phyloP scores from a whole-genome alignment of 441 rosid genomes.

The Kokia cookei region DNA sequence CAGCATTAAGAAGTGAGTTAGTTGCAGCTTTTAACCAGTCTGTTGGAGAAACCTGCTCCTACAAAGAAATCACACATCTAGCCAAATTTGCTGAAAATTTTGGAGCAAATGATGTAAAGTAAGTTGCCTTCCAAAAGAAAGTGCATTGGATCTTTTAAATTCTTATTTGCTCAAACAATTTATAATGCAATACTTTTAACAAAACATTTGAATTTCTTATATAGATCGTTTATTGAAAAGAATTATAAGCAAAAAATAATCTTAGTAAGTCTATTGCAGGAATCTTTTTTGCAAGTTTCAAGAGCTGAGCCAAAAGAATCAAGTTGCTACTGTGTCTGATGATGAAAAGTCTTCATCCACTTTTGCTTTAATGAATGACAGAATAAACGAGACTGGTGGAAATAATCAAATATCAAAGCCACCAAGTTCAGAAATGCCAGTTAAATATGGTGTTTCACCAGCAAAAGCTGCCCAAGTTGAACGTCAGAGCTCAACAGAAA shows the following conservation, averaged over 20 bases:
- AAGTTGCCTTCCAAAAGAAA: slow-evolving; percentile 26
- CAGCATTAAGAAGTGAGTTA: slow-evolving; percentile 46
- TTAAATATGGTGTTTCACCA: slow-evolving; percentile 61
- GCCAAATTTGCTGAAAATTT: slow-evolving; percentile 40
- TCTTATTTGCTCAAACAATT: slow-evolving; percentile 5
- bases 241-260: neutral
- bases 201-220: neutral
- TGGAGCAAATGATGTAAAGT: slow-evolving; percentile 51
- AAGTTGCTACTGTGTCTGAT: slow-evolving; percentile 6
- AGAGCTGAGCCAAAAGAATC: slow-evolving; percentile 21
- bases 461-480: slow-evolving; percentile 61
- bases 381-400: slow-evolving; percentile 16
- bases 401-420: slow-evolving; percentile 28
- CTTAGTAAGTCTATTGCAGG: slow-evolving; percentile 28
- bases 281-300: slow-evolving; percentile 23
- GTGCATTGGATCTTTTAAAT: neutral
- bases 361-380: slow-evolving; percentile 10
- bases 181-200: neutral
- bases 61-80: slow-evolving; percentile 32
- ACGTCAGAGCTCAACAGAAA: slow-evolving; percentile 41
- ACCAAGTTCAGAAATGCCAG: slow-evolving; percentile 21
- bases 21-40: slow-evolving; percentile 38
- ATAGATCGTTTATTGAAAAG: neutral
- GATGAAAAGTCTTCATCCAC: slow-evolving; percentile 18
- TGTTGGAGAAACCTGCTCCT: slow-evolving; percentile 8